Conservation (phyloP, 805 yeast species). For the Saccharomycopsis amapae region DNA sequence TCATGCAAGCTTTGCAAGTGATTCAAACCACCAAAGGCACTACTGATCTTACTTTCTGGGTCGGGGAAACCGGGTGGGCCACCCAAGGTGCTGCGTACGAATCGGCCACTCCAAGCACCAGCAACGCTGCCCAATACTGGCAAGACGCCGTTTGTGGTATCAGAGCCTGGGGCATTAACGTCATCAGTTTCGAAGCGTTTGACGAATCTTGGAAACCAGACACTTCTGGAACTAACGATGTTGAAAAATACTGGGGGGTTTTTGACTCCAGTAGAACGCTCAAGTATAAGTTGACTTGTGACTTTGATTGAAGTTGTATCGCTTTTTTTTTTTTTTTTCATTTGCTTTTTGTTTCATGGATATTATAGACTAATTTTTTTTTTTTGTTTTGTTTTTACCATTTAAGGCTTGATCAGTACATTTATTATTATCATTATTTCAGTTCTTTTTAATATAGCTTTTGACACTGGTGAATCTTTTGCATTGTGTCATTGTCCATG, state of each 20-base stretch:
- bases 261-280: conserved; percentile 45
- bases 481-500: no score
- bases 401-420: no score
- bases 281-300: conserved; percentile 44
- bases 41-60: conserved; percentile 84
- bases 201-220: conserved; percentile 97
- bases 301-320: conserved; percentile 30
- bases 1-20: conserved; percentile 92
- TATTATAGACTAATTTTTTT: no score
- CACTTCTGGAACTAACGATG: conserved; percentile 77
- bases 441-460: no score
- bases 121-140: conserved; percentile 78
- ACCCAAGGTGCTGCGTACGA: conserved; percentile 73
- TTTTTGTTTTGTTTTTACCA: no score
- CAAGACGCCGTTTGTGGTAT: conserved; percentile 84
- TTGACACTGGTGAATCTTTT: no score
- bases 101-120: conserved; percentile 55
- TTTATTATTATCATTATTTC: no score
- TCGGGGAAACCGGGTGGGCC: conserved; percentile 98
- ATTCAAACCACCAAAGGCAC: conserved; percentile 83
- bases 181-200: conserved; percentile 87
- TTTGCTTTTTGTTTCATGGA: no score
- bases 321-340: background rate
- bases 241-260: conserved; percentile 95
- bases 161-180: conserved; percentile 94